Percentiles rank a stretch among this genome's conserved stretches.
These are phyloP conservation scores for Salvia miltiorrhiza DNA, from an alignment of 257 asterid species.

Conservation along the genomic window DNA sequence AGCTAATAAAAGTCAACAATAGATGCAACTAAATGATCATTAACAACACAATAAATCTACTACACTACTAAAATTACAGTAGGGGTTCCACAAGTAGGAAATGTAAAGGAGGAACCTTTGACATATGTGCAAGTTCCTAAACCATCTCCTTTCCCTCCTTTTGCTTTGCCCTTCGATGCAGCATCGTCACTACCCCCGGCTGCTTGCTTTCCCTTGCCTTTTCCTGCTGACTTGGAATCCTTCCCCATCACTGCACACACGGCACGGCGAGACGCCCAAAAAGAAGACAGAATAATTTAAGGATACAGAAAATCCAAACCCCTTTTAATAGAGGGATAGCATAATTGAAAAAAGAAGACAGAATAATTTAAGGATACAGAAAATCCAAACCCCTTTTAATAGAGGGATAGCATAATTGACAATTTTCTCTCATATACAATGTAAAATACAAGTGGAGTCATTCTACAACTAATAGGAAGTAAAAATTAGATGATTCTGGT, in stretches of 20 bases:
- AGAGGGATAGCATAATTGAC: background rate
- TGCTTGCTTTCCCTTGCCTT: conserved; percentile 87
- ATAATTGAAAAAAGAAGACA: background rate
- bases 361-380: background rate
- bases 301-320: background rate
- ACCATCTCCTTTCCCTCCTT: conserved; percentile 75
- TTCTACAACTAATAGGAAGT: background rate
- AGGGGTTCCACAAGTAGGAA: background rate
- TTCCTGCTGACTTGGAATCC: conserved; percentile 64
- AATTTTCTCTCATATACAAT: background rate
- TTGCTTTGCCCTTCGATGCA: conserved; percentile 87
- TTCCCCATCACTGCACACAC: conserved; percentile 59
- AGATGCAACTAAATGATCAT: background rate
- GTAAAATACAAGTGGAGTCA: background rate
- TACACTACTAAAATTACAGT: background rate
- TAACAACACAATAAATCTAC: background rate
- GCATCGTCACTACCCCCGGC: conserved; percentile 83
- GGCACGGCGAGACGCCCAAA: background rate
- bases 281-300: background rate
- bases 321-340: background rate
- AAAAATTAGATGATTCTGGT: background rate
- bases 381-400: background rate
- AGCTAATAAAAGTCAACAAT: conserved; percentile 44
- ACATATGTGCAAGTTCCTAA: conserved; percentile 97
- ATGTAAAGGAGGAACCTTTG: conserved; percentile 67